Conservation (phyloP, 2,329 filamentous ascomycete species). For the Alternaria ventricosa region DNA sequence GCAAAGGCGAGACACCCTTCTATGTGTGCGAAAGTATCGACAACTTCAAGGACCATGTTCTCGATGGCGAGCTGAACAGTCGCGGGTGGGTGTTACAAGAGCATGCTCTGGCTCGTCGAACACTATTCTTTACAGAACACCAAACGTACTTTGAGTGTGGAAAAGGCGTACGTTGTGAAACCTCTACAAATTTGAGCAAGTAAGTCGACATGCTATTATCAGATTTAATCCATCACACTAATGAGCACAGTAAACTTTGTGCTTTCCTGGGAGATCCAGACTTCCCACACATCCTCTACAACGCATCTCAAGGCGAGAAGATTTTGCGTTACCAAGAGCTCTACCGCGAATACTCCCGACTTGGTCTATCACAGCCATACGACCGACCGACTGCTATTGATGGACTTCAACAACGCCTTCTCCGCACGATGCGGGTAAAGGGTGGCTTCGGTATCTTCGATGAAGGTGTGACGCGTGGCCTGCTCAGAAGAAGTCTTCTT, state of each 20-base stretch:
- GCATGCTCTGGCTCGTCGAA: constrained; percentile 32
- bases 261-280: constrained; percentile 37
- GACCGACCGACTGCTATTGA: constrained; percentile 44
- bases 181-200: constrained; percentile 20
- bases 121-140: constrained; percentile 30
- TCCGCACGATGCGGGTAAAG: constrained; percentile 18
- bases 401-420: constrained; percentile 42
- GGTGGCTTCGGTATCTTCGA: constrained; percentile 46
- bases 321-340: constrained; percentile 16
- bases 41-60: constrained; percentile 29
- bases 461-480: constrained; percentile 2
- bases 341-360: constrained; percentile 34
- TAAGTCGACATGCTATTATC: constrained; percentile 9
- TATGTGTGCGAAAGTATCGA: constrained; percentile 27
- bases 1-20: neutral
- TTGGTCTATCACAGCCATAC: constrained; percentile 20
- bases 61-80: constrained; percentile 19
- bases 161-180: constrained; percentile 26
- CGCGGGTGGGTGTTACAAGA: constrained; percentile 40
- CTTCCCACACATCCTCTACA: constrained; percentile 21
- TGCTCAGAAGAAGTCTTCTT: constrained; percentile 14
- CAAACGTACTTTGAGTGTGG: constrained; percentile 41
- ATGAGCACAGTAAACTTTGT: constrained; percentile 20
- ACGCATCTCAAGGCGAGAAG: constrained; percentile 4
- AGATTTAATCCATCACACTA: neutral